Percentiles rank a stretch among this genome's conserved stretches.
Conservation (phyloP, 306 rosid species). For the Vigna hirtella region DNA sequence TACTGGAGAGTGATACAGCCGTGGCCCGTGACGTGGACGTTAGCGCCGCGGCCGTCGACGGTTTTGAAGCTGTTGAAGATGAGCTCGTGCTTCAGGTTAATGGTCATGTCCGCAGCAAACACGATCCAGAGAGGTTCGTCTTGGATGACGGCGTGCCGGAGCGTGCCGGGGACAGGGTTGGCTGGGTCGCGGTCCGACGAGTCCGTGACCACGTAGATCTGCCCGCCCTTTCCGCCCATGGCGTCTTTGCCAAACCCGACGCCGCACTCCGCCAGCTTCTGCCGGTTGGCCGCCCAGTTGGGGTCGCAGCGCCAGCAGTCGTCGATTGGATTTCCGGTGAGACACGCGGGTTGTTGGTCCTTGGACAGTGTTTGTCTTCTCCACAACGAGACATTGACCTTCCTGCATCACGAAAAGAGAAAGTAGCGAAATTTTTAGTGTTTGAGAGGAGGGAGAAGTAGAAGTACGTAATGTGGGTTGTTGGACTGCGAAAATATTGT, state of each 20-base stretch:
- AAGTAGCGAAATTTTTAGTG: background rate
- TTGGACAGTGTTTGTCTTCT: conserved; percentile 60
- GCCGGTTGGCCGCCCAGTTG: conserved; percentile 70
- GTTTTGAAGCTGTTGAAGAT: conserved; percentile 91
- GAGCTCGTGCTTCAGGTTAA: conserved; percentile 77
- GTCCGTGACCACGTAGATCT: conserved; percentile 86
- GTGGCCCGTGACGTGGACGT: conserved; percentile 75
- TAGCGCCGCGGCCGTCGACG: conserved; percentile 86
- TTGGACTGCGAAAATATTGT: background rate
- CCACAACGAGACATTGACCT: conserved; percentile 65
- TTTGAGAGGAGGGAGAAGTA: background rate
- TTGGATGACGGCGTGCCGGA: conserved; percentile 95
- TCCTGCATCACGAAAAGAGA: conserved; percentile 52
- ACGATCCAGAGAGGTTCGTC: conserved; percentile 88
- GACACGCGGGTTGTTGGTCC: conserved; percentile 60
- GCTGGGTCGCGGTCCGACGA: conserved; percentile 85
- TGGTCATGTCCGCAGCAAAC: conserved; percentile 77
- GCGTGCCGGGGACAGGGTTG: conserved; percentile 84
- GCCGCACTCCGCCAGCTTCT: conserved; percentile 87
- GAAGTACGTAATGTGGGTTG: background rate
- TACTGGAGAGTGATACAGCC: conserved; percentile 92
- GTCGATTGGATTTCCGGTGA: conserved; percentile 86
- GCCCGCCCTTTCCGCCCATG: conserved; percentile 91
- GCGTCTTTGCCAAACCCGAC: conserved; percentile 86
- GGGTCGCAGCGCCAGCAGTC: conserved; percentile 95